Conservation (phyloP, 2,329 filamentous ascomycete species). For the Aspergillus spinulosporus region DNA sequence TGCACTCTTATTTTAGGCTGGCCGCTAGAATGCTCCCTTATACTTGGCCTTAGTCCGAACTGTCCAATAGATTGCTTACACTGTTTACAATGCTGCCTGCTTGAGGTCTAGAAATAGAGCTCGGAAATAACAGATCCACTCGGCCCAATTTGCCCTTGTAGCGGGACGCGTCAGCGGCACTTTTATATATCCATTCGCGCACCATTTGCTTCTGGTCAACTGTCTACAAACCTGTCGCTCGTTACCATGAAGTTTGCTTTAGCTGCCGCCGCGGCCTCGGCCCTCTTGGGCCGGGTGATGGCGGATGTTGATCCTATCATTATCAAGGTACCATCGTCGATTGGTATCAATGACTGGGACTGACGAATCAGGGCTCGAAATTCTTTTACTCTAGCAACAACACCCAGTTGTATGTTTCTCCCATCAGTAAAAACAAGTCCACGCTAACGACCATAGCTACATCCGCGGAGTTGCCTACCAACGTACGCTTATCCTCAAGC, state of each 20-base stretch:
- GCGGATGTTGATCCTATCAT: slow-evolving; percentile 13
- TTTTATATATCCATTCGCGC: slow-evolving; percentile 1
- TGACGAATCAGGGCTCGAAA: slow-evolving; percentile 61
- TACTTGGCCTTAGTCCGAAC: not conserved
- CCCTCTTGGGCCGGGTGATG: slow-evolving; percentile 9
- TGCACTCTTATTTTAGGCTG: not conserved
- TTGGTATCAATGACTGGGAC: not conserved
- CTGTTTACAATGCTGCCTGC: not conserved
- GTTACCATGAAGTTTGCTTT: slow-evolving; percentile 18
- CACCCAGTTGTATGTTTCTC: slow-evolving; percentile 61
- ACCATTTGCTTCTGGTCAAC: not conserved
- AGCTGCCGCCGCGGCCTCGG: slow-evolving; percentile 5
- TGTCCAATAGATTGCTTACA: not conserved
- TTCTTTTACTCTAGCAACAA: slow-evolving; percentile 84
- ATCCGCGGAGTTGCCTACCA: slow-evolving; percentile 94
- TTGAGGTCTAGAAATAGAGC: slow-evolving; percentile 12
- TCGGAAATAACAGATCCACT: slow-evolving; percentile 9
- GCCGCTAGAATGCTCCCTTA: not conserved
- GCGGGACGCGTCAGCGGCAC: slow-evolving; percentile 13
- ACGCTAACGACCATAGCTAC: slow-evolving; percentile 52
- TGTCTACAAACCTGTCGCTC: not conserved
- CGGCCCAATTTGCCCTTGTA: not conserved
- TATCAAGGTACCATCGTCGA: slow-evolving; percentile 6
- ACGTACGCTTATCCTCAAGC: slow-evolving; percentile 42
- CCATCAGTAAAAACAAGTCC: not conserved